Conservation (phyloP, 176 grass and related monocot genomes). For the Ensete ventricosum region DNA sequence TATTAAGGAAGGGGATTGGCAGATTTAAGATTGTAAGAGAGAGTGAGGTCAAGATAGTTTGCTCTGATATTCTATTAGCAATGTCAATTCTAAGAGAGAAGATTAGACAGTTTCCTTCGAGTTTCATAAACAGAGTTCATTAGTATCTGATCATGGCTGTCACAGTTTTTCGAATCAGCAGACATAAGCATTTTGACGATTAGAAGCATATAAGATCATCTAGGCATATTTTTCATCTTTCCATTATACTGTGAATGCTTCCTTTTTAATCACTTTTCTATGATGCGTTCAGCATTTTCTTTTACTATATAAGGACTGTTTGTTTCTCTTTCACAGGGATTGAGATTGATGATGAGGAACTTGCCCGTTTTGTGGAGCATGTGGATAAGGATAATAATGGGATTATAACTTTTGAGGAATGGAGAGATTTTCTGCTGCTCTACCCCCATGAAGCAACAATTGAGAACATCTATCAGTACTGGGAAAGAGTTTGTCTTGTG, state of each 20-base stretch:
- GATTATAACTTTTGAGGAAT: slow-evolving; percentile 88
- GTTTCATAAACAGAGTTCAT: too few species aligned
- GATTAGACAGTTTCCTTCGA: too few species aligned
- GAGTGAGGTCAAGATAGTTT: too few species aligned
- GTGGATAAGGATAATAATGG: slow-evolving; percentile 91
- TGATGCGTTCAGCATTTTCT: background rate
- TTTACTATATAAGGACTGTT: slow-evolving; percentile 6
- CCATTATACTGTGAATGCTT: background rate
- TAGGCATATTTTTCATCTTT: background rate
- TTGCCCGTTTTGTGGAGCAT: slow-evolving; percentile 71
- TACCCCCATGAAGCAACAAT: slow-evolving; percentile 86
- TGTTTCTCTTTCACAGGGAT: slow-evolving; percentile 51
- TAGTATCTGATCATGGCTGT: too few species aligned
- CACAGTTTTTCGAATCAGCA: too few species aligned
- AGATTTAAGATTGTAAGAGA: too few species aligned
- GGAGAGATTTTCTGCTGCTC: slow-evolving; percentile 83
- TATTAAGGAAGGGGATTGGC: too few species aligned
- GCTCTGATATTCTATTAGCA: too few species aligned
- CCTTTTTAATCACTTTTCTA: background rate
- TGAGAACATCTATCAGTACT: slow-evolving; percentile 80
- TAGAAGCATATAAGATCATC: too few species aligned
- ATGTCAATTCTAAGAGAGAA: too few species aligned
- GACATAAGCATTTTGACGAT: too few species aligned
- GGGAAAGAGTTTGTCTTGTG: slow-evolving; percentile 79
- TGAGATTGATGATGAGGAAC: slow-evolving; percentile 76